phyloP scores from a whole-genome alignment of 202 grass and related monocot genomes.

The Setaria italica region DNA sequence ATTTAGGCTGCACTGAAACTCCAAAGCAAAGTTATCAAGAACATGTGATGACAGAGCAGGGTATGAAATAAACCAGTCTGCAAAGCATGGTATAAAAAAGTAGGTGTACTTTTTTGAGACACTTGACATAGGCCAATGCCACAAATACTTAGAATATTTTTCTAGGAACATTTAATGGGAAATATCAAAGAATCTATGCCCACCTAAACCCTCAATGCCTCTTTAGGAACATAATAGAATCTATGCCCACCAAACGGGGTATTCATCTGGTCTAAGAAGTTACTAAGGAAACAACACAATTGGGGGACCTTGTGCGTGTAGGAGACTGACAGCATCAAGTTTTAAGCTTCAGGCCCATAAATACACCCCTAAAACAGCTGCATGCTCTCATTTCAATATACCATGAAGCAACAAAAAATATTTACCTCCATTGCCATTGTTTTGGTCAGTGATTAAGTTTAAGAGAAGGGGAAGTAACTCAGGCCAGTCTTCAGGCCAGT shows the following conservation, averaged over 20 bases:
- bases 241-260: not conserved
- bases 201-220: not conserved
- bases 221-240: not conserved
- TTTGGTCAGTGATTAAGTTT: conserved; percentile 80
- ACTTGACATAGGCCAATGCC: not conserved
- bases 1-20: conserved; percentile 5
- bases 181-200: conserved; percentile 5
- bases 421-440: conserved; percentile 84
- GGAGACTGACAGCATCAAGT: not conserved
- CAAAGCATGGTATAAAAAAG: not conserved
- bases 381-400: conserved; percentile 3
- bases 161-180: not conserved
- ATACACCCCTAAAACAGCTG: conserved; percentile 18
- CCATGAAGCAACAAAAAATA: conserved; percentile 13
- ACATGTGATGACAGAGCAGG: not conserved
- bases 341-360: conserved; percentile 30
- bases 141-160: not conserved
- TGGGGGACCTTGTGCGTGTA: not conserved
- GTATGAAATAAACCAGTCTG: not conserved
- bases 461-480: conserved; percentile 92
- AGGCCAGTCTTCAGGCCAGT: conserved; percentile 97
- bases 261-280: not conserved
- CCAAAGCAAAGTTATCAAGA: conserved; percentile 1
- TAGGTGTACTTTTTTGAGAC: too few relatives aligned
- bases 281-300: not conserved